Conservation (phyloP, 2,329 filamentous ascomycete species). For the Trichoderma koningiopsis region DNA sequence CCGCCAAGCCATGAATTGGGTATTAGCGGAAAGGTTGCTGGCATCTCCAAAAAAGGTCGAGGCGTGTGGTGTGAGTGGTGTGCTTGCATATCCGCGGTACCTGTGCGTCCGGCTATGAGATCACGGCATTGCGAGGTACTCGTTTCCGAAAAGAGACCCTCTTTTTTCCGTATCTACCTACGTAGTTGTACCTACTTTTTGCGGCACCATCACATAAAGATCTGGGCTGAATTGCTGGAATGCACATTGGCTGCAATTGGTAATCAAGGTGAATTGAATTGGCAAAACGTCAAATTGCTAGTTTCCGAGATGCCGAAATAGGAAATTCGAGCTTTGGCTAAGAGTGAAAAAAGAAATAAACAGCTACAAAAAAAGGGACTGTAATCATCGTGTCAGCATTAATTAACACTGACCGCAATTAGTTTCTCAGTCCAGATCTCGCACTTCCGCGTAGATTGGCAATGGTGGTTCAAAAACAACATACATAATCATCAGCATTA, state of each 20-base stretch:
- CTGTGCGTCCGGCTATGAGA: neutral
- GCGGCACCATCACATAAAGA: neutral
- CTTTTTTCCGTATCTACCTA: neutral
- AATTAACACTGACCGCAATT: neutral
- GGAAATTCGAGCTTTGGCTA: neutral
- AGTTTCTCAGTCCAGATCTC: neutral
- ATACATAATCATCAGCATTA: conserved; percentile 30
- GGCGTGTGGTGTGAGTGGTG: neutral
- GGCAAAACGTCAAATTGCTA: neutral
- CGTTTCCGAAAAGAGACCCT: neutral
- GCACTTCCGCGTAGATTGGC: conserved; percentile 7
- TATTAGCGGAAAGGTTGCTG: conserved; percentile 14
- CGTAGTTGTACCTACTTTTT: neutral
- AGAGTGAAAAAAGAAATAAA: neutral
- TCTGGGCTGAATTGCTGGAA: conserved; percentile 1
- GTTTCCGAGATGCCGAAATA: neutral
- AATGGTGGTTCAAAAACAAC: neutral
- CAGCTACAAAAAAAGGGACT: neutral
- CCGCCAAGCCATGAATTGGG: neutral
- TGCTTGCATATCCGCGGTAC: neutral
- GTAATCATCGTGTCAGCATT: conserved; percentile 24
- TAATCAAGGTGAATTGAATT: neutral
- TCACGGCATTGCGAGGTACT: conserved; percentile 8
- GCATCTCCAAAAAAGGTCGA: neutral
- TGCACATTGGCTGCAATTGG: conserved; percentile 9